phyloP scores from a whole-genome alignment of 225 moss, liverwort and hornwort genomes.

The Physcomitrium patens region DNA sequence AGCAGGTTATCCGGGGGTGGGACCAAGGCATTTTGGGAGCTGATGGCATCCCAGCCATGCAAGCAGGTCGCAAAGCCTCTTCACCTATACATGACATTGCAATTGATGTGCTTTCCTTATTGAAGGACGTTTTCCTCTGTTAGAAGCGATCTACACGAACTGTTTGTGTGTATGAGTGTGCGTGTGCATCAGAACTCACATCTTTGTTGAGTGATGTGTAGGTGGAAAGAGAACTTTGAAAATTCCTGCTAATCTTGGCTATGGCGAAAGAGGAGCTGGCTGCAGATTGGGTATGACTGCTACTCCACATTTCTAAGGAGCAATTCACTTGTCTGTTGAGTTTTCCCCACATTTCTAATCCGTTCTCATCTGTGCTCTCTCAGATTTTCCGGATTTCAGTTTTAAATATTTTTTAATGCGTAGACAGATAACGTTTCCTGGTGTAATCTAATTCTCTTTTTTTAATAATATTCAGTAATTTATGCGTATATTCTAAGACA shows the following conservation, averaged over 20 bases:
- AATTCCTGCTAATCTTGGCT: constrained; percentile 77
- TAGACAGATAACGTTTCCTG: too few species aligned
- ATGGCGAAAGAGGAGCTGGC: constrained; percentile 95
- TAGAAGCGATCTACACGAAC: background rate
- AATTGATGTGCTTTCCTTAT: background rate
- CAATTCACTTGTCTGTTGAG: background rate
- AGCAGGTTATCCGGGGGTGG: constrained; percentile 95
- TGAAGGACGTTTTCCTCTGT: background rate
- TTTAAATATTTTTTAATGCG: too few species aligned
- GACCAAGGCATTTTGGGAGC: constrained; percentile 92
- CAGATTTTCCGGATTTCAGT: too few species aligned
- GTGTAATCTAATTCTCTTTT: too few species aligned
- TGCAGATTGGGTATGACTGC: constrained; percentile 77
- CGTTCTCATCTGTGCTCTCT: background rate
- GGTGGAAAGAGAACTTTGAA: constrained; percentile 85
- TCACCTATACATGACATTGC: constrained; percentile 1
- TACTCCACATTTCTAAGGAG: background rate
- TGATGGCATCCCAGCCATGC: constrained; percentile 85
- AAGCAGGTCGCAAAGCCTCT: constrained; percentile 60
- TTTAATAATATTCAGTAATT: too few species aligned
- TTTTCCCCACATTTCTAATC: background rate
- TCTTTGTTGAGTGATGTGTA: constrained; percentile 38
- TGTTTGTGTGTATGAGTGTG: constrained; percentile 2
- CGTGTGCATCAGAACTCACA: constrained; percentile 21
- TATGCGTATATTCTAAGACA: too few species aligned